Evolutionary conservation across 1,139 yeast species (phyloP).

Genomic region (Sugiyamaella novakii): DNA sequence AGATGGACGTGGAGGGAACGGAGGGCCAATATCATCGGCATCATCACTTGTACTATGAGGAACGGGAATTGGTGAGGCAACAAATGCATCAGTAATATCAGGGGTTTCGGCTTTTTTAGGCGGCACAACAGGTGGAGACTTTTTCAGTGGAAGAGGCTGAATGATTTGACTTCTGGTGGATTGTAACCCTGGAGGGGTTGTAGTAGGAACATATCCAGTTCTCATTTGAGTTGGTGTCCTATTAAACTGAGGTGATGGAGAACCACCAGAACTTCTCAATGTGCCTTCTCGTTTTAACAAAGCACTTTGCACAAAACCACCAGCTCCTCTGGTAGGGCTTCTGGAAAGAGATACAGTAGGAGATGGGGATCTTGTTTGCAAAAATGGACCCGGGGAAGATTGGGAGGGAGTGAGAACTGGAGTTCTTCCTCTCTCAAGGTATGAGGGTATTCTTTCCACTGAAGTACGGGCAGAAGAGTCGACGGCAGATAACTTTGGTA

Average conservation of each 20-base stretch:
- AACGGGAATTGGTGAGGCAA: not conserved
- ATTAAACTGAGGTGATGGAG: slow-evolving; percentile 10
- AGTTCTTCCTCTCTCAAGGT: slow-evolving; percentile 14
- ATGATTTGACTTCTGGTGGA: not conserved
- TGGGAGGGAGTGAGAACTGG: slow-evolving; percentile 15
- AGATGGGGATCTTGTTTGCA: slow-evolving; percentile 23
- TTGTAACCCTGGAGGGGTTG: not conserved
- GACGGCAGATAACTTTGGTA: slow-evolving; percentile 7
- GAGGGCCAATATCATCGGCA: slow-evolving; percentile 8
- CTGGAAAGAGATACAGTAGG: slow-evolving; percentile 23
- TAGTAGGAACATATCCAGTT: not conserved
- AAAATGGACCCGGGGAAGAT: slow-evolving; percentile 19
- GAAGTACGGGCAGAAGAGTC: slow-evolving; percentile 13
- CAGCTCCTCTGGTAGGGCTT: slow-evolving; percentile 35
- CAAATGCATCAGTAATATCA: not conserved
- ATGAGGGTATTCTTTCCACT: slow-evolving; percentile 15
- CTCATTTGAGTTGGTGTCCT: slow-evolving; percentile 8
- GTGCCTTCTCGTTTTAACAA: slow-evolving; percentile 34
- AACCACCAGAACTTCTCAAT: slow-evolving; percentile 8
- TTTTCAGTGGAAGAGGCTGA: not conserved
- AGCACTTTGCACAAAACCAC: slow-evolving; percentile 40
- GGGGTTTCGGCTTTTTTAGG: not conserved
- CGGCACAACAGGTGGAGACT: slow-evolving; percentile 5
- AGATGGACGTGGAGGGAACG: slow-evolving; percentile 8
- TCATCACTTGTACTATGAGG: not conserved